A percentile compares a stretch with the other conserved stretches of the same genome.
Evolutionary conservation across 225 moss, liverwort and hornwort genomes (phyloP).

Genomic region (Sphagnum contortum): DNA sequence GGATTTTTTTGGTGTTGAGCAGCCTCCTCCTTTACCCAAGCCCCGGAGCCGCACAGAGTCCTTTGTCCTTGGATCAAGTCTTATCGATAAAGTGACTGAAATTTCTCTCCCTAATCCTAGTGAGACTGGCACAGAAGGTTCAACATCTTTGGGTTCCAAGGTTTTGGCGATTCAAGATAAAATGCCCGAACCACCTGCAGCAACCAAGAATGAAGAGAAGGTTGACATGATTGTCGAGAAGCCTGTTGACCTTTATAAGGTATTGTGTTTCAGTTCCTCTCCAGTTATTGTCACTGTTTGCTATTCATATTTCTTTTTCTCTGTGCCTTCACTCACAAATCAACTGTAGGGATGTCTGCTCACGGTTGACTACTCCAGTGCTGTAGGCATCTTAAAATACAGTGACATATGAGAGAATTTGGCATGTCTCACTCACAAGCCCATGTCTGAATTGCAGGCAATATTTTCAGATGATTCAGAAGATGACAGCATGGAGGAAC

Average conservation of each 20-base stretch:
- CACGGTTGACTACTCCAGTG: too few relatives aligned
- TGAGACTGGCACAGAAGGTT: slow-evolving; percentile 28
- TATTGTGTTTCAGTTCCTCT: slow-evolving; percentile 6
- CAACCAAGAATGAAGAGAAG: slow-evolving; percentile 21
- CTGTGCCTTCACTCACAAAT: too few relatives aligned
- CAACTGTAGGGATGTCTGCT: too few relatives aligned
- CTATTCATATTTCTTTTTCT: too few relatives aligned
- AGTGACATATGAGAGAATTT: too few relatives aligned
- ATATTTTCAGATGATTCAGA: slow-evolving; percentile 84
- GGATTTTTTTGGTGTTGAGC: background rate
- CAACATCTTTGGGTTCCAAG: slow-evolving; percentile 4
- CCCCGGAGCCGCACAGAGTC: slow-evolving; percentile 66
- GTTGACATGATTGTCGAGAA: slow-evolving; percentile 39
- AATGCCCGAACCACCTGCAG: slow-evolving; percentile 10
- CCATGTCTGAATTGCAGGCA: slow-evolving; percentile 29
- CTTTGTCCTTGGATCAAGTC: slow-evolving; percentile 22
- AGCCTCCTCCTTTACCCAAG: slow-evolving; percentile 56
- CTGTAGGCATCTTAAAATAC: too few relatives aligned
- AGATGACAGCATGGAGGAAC: slow-evolving; percentile 20
- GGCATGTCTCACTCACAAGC: too few relatives aligned
- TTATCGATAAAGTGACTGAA: too few relatives aligned
- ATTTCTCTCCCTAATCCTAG: slow-evolving; percentile 19
- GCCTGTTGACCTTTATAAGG: slow-evolving; percentile 92
- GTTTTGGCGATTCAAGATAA: slow-evolving; percentile 5
- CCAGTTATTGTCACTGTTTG: too few relatives aligned